Base-by-base conservation (phyloP, 2,329 filamentous ascomycete species). In the Endocalyx cinctus region DNA sequence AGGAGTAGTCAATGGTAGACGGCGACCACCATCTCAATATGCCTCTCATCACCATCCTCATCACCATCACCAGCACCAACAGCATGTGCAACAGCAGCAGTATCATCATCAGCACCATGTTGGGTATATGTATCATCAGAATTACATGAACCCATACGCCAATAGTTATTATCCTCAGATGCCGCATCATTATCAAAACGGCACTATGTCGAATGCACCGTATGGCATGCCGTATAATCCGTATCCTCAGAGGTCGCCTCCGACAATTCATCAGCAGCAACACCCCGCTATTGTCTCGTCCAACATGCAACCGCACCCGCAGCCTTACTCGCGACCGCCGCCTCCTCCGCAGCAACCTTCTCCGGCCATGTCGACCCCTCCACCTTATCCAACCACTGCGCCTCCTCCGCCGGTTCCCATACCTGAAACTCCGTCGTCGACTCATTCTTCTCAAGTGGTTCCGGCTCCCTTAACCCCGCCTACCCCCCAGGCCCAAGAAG, bases 141-240 rank as follows among this genome's bases (percentile, higher is more conserved):
- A 37, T 37, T 77, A 74, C 53, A 66, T 69, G 54, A 57, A 62
- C 49, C 62, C 66, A 6, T 79, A 78, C 52, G 57, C 62, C 51
- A 52, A 52, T 45, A 47, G 59, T 45, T 76, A 74, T 51, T 72
- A 70, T 41, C 66, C 70, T 19, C 73, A 70, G 46, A 70, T 79
- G 59, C 68, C 74, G 37, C 72, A 74, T 41, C 76, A 74, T 37
- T 76, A 83, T 50, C 79, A 77, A 50, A 69, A 63, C 43, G 62
- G 58, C 12, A 62, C 52, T 27, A 66, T 75, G 50, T 63, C 66
- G 34, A 62, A 59, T 27, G 55, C 61, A 14, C 62, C 60, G 17
- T 74, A 73, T 47, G 15, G 23, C 15, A 60, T 69, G 49, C 63
- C 66, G 13, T 74, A 74, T 46, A 67, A 63, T 35, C 57, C 42